phyloP scores from a whole-genome alignment of 1,284 basidiomycete genomes.

The Naganishia sp. region DNA sequence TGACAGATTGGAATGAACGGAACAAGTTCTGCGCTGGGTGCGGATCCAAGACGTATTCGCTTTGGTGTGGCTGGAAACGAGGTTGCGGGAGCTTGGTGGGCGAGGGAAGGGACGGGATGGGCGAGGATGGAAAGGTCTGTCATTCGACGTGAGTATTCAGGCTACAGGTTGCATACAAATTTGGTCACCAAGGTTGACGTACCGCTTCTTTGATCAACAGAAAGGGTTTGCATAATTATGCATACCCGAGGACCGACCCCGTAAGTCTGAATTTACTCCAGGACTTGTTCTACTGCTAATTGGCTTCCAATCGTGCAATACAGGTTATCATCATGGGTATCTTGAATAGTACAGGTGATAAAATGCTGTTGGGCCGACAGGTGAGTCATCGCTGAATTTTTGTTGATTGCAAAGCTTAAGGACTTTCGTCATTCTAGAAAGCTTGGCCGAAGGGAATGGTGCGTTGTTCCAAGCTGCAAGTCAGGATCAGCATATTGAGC shows the following conservation, averaged over 20 bases:
- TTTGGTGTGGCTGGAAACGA: slow-evolving; percentile 96
- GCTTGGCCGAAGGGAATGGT: slow-evolving; percentile 53
- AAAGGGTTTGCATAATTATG: slow-evolving; percentile 80
- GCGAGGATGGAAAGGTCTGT: slow-evolving; percentile 63
- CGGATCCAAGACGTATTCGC: slow-evolving; percentile 75
- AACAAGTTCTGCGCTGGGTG: slow-evolving; percentile 92
- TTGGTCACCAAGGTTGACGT: neutral
- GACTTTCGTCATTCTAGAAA: slow-evolving; percentile 39
- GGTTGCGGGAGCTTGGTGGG: slow-evolving; percentile 58
- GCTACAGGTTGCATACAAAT: neutral
- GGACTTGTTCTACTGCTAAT: neutral
- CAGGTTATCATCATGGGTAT: slow-evolving; percentile 89
- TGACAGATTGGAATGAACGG: slow-evolving; percentile 81
- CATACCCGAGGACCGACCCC: slow-evolving; percentile 82
- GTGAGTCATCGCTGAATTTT: slow-evolving; percentile 56
- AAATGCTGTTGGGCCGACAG: slow-evolving; percentile 81
- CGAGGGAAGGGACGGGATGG: slow-evolving; percentile 27
- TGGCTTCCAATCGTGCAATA: slow-evolving; percentile 6
- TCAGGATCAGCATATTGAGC: too few relatives aligned
- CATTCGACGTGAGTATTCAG: slow-evolving; percentile 61
- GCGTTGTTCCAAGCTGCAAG: slow-evolving; percentile 27
- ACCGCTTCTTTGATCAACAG: slow-evolving; percentile 52
- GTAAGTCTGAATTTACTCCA: slow-evolving; percentile 38
- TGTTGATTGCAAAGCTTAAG: neutral
- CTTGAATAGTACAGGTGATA: slow-evolving; percentile 72